Evolutionary conservation across 2,329 filamentous ascomycete species (phyloP).

Genomic region (Volutella citrinella): DNA sequence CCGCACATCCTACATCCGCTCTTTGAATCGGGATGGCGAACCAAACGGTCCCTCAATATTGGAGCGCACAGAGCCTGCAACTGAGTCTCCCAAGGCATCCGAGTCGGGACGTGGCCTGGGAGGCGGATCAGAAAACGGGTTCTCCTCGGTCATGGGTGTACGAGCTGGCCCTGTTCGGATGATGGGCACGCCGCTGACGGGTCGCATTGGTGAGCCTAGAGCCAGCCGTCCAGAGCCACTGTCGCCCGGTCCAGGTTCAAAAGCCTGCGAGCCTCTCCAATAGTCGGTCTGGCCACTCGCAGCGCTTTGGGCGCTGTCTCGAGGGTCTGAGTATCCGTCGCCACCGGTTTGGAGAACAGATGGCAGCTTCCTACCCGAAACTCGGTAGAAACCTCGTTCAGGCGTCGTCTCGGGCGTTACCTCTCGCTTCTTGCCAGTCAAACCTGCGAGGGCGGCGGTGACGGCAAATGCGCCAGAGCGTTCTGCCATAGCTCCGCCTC

Average conservation of each 20-base stretch:
- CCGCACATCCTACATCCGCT: conserved; percentile 22
- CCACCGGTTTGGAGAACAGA: conserved; percentile 61
- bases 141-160: conserved; percentile 56
- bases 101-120: conserved; percentile 25
- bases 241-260: conserved; percentile 33
- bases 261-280: conserved; percentile 51
- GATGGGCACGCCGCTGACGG: conserved; percentile 58
- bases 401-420: conserved; percentile 27
- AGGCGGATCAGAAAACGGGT: conserved; percentile 42
- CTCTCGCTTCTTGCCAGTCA: conserved; percentile 39
- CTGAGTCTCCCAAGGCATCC: conserved; percentile 21
- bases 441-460: conserved; percentile 45
- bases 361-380: conserved; percentile 63
- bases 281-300: conserved; percentile 51
- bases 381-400: conserved; percentile 61
- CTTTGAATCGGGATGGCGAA: conserved; percentile 27
- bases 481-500: conserved; percentile 42
- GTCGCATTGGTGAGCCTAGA: conserved; percentile 57
- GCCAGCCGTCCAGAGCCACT: conserved; percentile 43
- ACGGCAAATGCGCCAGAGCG: conserved; percentile 39
- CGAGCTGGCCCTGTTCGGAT: conserved; percentile 64
- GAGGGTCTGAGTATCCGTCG: conserved; percentile 58
- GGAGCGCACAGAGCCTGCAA: conserved; percentile 15
- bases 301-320: conserved; percentile 30
- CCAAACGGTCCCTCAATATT: conserved; percentile 22